Evolutionary conservation across 805 yeast species (phyloP), one percentile per base, ranked within the genome.

Genomic region (Candida ponderosae): DNA sequence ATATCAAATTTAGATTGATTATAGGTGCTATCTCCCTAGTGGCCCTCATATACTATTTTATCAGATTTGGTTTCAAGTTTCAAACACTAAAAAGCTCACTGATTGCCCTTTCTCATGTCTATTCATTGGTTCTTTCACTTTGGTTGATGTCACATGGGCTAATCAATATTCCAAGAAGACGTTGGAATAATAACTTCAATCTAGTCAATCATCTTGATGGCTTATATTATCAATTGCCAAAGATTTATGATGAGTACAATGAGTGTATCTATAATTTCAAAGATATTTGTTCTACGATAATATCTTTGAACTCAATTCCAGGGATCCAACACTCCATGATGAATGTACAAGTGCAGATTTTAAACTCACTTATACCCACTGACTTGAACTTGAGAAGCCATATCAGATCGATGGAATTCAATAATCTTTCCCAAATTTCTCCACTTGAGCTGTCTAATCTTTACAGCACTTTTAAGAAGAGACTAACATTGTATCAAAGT

Each of bases 91-190:
- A 79, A 53, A 68, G 79, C 23, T 68, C 86, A 59, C 67, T 81
- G 16, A 81, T 86, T 42, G 89, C 93, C 0, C 49, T 82, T 10
- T 75, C 93, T 1, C 93, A 86, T 54, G 77, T 81, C 17, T 86
- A 85, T 54, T 74, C 94, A 0, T 65, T 86, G 51, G 65, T 80
- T 2, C 51, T 86, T 26, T 88, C 90, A 3, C 68, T 83, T 18
- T 84, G 93, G 90, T 61, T 86, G 40, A 77, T 86, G 83, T 84
- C 90, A 3, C 89, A 85, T 55, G 95, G 95, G 0, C 58, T 83
- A 34, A 72, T 83, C 15, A 68, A 71, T 32, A 65, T 84, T 2
- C 94, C 95, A 0, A 66, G 83, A 40, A 55, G 62, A 37, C 43
- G 53, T 5, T 50, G 60, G 44, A 39, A 61, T 41, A 56, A 71